Conservation (phyloP, 257 asterid genomes). For the Rehmannia glutinosa region DNA sequence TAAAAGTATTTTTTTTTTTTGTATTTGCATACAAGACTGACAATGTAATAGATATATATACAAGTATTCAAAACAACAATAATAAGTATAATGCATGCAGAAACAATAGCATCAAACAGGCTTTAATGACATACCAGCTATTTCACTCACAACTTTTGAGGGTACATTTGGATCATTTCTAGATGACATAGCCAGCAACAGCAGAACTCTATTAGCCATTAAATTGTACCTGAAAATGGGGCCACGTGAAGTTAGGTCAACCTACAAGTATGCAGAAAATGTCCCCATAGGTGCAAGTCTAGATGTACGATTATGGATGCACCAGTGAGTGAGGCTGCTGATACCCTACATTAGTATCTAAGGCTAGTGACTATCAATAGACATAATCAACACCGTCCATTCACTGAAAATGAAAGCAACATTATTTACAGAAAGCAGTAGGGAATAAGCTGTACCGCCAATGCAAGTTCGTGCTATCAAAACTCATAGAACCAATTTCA, state of each 20-base stretch:
- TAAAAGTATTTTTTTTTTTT: not conserved
- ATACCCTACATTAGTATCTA: not conserved
- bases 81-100: not conserved
- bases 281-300: not conserved
- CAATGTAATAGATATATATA: not conserved
- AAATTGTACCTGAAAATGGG: slow-evolving; percentile 80
- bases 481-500: slow-evolving; percentile 83
- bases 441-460: slow-evolving; percentile 65
- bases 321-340: slow-evolving; percentile 1
- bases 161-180: slow-evolving; percentile 68
- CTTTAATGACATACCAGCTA: slow-evolving; percentile 60
- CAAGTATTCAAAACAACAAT: not conserved
- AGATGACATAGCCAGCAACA: slow-evolving; percentile 89
- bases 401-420: not conserved
- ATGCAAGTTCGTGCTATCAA: slow-evolving; percentile 76
- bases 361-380: not conserved
- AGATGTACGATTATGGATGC: slow-evolving; percentile 15
- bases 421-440: slow-evolving; percentile 8
- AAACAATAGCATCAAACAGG: slow-evolving; percentile 7
- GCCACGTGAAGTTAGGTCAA: slow-evolving; percentile 16
- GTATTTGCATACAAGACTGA: slow-evolving; percentile 3
- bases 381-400: slow-evolving; percentile 1
- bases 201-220: slow-evolving; percentile 96
- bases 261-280: slow-evolving; percentile 11
- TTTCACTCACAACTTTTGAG: slow-evolving; percentile 60